Evolutionary conservation across 2,329 filamentous ascomycete species (phyloP), one percentile per base, ranked within the genome.

Genomic region (Cordyceps cateniannulata): DNA sequence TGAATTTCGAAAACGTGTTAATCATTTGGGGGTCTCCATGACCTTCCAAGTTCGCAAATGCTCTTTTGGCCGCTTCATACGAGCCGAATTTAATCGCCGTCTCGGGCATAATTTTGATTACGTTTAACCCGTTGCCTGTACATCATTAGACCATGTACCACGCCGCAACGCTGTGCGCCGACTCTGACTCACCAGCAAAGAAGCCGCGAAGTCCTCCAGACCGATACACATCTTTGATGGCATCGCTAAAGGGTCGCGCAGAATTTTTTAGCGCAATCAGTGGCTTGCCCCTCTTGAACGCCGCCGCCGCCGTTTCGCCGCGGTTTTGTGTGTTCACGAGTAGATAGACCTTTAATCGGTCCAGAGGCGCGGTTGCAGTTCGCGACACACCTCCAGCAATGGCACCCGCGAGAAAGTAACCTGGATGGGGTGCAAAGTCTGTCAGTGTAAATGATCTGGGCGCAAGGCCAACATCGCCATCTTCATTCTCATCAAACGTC

Each of bases 1-100:
- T 80, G 71, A 98, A 98, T 70, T 96, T 96, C 7, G 92, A 96
- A 68, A 86, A 88, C 2, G 89, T 87, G 65, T 88, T 89, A 66
- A 98, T 93, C 59, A 84, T 81, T 64, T 85, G 86, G 0, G 91
- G 83, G 71, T 98, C 91, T 64, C 87, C 83, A 69, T 96, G 92
- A 7, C 95, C 95, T 79, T 98, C 95, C 55, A 97, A 75, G 62
- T 85, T 86, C 53, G 93, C 91, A 63, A 98, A 85, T 4, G 88
- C 85, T 64, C 91, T 87, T 79, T 98, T 99, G 9, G 92, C 89
- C 56, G 91, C 92, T 84, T 99, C 95, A 71, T 97, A 99, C 22
- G 93, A 93, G 63, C 95, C 95, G 72, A 99, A 99, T 75, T 97
- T 96, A 71, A 99, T 96, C 27, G 95, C 93, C 29, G 93, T 97